These are phyloP conservation scores for Malus fusca DNA, from an alignment of 306 rosid genomes.

Conservation along the genomic window DNA sequence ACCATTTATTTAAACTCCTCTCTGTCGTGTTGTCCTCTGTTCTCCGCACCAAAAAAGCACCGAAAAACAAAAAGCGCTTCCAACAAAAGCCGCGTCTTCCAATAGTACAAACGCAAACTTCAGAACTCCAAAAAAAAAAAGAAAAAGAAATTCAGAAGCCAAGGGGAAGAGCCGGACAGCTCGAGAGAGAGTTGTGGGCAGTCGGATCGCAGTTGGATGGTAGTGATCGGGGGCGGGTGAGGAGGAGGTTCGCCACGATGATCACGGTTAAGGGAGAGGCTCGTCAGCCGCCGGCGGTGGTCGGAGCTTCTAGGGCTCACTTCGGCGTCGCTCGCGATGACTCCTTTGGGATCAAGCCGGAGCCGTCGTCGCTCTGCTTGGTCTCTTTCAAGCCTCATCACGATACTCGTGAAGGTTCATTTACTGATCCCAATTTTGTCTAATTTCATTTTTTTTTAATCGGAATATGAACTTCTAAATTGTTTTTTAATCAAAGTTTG, in stretches of 20 bases:
- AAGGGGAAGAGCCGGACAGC: background rate
- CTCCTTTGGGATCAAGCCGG: conserved; percentile 19
- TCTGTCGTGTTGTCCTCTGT: background rate
- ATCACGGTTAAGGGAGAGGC: conserved; percentile 74
- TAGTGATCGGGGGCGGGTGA: conserved; percentile 17
- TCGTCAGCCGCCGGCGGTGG: conserved; percentile 37
- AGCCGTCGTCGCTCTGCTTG: conserved; percentile 30
- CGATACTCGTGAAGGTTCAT: conserved; percentile 37
- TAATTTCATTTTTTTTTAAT: background rate
- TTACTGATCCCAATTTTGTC: background rate
- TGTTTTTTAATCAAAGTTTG: background rate
- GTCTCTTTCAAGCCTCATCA: conserved; percentile 22
- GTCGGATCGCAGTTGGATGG: conserved; percentile 25
- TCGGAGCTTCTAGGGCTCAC: conserved; percentile 24
- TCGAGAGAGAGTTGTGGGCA: background rate
- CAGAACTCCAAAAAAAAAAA: background rate
- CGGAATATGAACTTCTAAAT: background rate
- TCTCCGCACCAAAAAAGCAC: background rate
- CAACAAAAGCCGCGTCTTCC: background rate
- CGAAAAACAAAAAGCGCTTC: background rate
- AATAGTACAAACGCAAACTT: background rate
- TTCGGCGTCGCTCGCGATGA: conserved; percentile 27
- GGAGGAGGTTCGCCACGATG: conserved; percentile 31
- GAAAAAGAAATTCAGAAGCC: background rate
- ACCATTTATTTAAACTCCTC: background rate